Conservation (phyloP, 1,284 basidiomycete genomes). For the Trichosporon coremiiforme region DNA sequence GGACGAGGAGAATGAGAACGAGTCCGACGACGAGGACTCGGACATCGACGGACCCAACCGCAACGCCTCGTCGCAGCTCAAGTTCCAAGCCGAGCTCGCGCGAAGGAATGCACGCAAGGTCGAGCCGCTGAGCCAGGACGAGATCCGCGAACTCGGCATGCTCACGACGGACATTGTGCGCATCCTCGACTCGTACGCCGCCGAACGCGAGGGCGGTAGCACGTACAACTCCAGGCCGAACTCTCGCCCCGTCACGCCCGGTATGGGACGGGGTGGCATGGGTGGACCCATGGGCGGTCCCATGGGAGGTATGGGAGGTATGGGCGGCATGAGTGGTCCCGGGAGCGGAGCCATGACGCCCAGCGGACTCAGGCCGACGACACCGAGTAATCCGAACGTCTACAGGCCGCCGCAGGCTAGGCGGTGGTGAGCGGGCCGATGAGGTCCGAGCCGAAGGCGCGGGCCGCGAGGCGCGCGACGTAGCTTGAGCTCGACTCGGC, state of each 20-base stretch:
- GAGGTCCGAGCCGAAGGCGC: neutral
- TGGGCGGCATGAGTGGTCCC: neutral
- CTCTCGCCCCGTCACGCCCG: slow-evolving; percentile 4
- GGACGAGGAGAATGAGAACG: slow-evolving; percentile 58
- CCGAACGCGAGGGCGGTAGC: slow-evolving; percentile 46
- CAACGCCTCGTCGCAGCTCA: slow-evolving; percentile 12
- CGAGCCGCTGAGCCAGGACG: slow-evolving; percentile 63
- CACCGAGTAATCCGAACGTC: slow-evolving; percentile 26
- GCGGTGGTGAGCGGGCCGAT: slow-evolving; percentile 8
- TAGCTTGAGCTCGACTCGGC: no score
- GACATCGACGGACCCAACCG: slow-evolving; percentile 48
- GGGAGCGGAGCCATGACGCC: neutral
- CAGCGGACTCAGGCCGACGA: neutral
- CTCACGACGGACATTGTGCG: slow-evolving; percentile 73
- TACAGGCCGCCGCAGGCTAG: slow-evolving; percentile 23
- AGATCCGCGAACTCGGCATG: slow-evolving; percentile 72
- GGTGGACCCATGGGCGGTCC: neutral
- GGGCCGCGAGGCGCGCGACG: neutral
- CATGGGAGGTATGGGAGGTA: neutral
- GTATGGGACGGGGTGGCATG: neutral
- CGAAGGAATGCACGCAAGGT: slow-evolving; percentile 32
- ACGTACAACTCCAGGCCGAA: slow-evolving; percentile 34
- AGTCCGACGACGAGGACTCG: slow-evolving; percentile 64
- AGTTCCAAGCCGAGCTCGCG: slow-evolving; percentile 28
- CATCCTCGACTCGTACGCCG: slow-evolving; percentile 60